Base-by-base conservation (phyloP, 306 rosid genomes). In the Prunus dulcis region DNA sequence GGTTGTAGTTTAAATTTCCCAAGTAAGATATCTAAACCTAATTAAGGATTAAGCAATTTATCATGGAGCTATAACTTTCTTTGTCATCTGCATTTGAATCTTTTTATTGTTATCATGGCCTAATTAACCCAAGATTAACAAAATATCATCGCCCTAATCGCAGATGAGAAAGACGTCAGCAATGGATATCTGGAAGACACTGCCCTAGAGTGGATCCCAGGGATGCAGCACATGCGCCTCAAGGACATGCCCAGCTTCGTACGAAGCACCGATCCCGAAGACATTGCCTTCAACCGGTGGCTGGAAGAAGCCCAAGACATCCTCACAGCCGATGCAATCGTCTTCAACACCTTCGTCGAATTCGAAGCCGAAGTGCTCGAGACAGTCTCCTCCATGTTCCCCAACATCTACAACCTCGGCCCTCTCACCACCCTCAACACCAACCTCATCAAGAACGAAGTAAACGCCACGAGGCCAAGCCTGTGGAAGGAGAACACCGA, bases 161-260 rank as follows among this genome's bases (percentile, higher is more conserved):
- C 79, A 65, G 66, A 76, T 32, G 73, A 53, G 66, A 76, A 67
- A 34, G 9, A 64, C 4, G 51, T 65, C 0, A 65, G 66, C 8
- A 76, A 76, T 52, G 79, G 79, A 3, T 12, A 65, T 66, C 63
- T 66, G 27, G 61, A 76, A 52, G 41, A 17, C 20, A 76, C 66
- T 2, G 10, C 56, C 25, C 71, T 76, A 19, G 73, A 76, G 12
- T 76, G 79, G 73, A 76, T 76, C 9, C 56, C 3, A 0, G 79
- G 79, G 51, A 76, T 76, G 66, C 9, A 41, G 0, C 73, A 64
- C 65, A 76, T 66, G 66, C 71, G 73, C 30, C 79, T 76, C 30
- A 76, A 76, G 14, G 79, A 66, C 72, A 76, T 76, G 79, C 79
- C 79, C 10, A 76, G 28, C 79, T 76, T 76, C 45, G 47, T 66